phyloP scores from a whole-genome alignment of 2,329 filamentous ascomycete species.

The Chaetomiaceae sp. region DNA sequence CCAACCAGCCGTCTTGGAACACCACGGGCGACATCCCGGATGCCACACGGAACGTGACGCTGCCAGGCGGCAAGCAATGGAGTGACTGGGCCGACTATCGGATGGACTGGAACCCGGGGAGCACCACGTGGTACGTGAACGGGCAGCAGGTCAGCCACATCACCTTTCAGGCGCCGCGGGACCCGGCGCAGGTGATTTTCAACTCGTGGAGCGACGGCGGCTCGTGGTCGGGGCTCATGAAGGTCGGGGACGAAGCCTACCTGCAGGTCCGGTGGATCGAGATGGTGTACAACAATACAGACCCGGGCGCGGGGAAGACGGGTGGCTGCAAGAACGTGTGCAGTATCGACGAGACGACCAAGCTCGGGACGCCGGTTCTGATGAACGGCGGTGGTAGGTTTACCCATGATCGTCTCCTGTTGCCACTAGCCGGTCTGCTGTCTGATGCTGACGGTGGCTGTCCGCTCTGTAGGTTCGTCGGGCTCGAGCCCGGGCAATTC shows the following conservation, averaged over 20 bases:
- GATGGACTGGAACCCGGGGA: conserved; percentile 44
- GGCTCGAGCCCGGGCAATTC: not conserved
- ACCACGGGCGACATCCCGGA: conserved; percentile 35
- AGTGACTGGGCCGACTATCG: conserved; percentile 45
- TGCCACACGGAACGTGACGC: conserved; percentile 35
- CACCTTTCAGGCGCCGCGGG: conserved; percentile 42
- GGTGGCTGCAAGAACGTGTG: conserved; percentile 31
- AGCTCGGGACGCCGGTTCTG: conserved; percentile 32
- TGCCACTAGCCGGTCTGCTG: not conserved
- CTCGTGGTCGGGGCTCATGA: conserved; percentile 44
- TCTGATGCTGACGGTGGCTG: conserved; percentile 2
- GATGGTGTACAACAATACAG: conserved; percentile 39
- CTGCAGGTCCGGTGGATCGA: conserved; percentile 50
- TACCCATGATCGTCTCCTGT: not conserved
- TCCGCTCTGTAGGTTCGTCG: not conserved
- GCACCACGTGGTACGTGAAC: conserved; percentile 45
- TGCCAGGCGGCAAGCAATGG: conserved; percentile 35
- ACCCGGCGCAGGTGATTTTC: conserved; percentile 41
- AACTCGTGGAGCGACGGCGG: conserved; percentile 50
- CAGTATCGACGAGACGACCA: conserved; percentile 34
- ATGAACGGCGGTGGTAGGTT: conserved; percentile 21
- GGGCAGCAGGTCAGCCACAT: conserved; percentile 38
- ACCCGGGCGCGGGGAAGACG: conserved; percentile 17
- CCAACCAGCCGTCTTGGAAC: conserved; percentile 45
- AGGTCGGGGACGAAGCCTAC: conserved; percentile 33